phyloP scores from a whole-genome alignment of 1,139 yeast genomes.

The Candida tunisiensis region DNA sequence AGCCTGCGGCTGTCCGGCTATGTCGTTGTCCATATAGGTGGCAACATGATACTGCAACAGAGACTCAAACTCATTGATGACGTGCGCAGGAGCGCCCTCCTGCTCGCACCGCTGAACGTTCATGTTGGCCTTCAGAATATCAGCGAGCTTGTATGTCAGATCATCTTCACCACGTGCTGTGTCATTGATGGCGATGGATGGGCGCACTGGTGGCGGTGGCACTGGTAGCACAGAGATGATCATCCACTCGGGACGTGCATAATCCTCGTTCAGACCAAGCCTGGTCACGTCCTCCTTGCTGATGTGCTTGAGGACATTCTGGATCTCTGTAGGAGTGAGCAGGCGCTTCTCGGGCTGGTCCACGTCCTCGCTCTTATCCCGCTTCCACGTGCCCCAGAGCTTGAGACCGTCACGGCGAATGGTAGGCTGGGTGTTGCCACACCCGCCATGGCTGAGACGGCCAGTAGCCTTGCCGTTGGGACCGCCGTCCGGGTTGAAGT shows the following conservation, averaged over 20 bases:
- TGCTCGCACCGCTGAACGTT: conserved; percentile 92
- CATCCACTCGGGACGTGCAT: conserved; percentile 99
- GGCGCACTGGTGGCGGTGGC: conserved; percentile 99
- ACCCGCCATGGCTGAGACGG: conserved; percentile 71
- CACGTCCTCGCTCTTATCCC: conserved; percentile 62
- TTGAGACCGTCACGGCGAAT: conserved; percentile 92
- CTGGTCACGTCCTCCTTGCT: conserved; percentile 65
- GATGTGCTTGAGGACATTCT: conserved; percentile 85
- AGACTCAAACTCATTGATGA: conserved; percentile 90
- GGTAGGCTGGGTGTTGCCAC: conserved; percentile 95
- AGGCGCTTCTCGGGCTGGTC: conserved; percentile 90
- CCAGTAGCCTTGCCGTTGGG: conserved; percentile 11
- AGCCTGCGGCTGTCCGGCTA: conserved; percentile 99
- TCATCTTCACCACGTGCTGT: conserved; percentile 99
- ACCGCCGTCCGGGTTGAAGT: conserved; percentile 19
- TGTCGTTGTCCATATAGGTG: conserved; percentile 99
- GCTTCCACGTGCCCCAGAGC: conserved; percentile 95
- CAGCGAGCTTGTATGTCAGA: conserved; percentile 93
- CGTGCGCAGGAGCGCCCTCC: conserved; percentile 99
- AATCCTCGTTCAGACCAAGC: conserved; percentile 86
- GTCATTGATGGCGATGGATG: conserved; percentile 93
- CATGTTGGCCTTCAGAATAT: conserved; percentile 88
- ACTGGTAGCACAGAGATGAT: conserved; percentile 91
- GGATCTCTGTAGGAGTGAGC: conserved; percentile 74
- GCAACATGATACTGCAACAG: conserved; percentile 95